These are phyloP conservation scores for Podospora bellae-mahoneyi DNA, from an alignment of 495 filamentous ascomycete genomes.

Conservation along the genomic window DNA sequence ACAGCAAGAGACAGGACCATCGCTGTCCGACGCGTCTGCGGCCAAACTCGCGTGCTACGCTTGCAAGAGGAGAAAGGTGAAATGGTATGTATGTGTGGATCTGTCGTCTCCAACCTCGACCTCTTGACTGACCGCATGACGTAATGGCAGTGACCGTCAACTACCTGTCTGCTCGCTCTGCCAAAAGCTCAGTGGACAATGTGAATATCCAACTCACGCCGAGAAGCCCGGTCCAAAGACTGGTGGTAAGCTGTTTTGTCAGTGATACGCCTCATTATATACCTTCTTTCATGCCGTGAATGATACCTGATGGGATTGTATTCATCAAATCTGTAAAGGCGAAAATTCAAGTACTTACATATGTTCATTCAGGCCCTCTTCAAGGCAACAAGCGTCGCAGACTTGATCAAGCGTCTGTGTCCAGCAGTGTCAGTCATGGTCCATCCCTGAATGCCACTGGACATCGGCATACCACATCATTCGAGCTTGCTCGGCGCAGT, in stretches of 20 bases:
- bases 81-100: conserved; percentile 24
- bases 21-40: conserved; percentile 3
- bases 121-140: conserved; percentile 1
- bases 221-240: conserved; percentile 32
- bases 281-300: too few species aligned
- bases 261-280: neutral
- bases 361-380: neutral
- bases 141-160: conserved; percentile 14
- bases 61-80: conserved; percentile 25
- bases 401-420: neutral
- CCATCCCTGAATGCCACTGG: conserved; percentile 3
- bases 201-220: conserved; percentile 21
- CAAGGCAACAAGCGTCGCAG: neutral
- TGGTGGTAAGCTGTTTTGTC: conserved; percentile 21
- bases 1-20: neutral
- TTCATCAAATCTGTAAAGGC: neutral
- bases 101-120: neutral
- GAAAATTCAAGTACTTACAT: neutral
- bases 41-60: conserved; percentile 14
- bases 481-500: conserved; percentile 6
- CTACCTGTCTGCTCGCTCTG: conserved; percentile 19
- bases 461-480: neutral
- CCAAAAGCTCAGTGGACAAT: conserved; percentile 8
- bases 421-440: neutral
- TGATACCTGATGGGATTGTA: neutral